phyloP scores from a whole-genome alignment of 148 eudicot genomes.

The Fagopyrum esculentum region DNA sequence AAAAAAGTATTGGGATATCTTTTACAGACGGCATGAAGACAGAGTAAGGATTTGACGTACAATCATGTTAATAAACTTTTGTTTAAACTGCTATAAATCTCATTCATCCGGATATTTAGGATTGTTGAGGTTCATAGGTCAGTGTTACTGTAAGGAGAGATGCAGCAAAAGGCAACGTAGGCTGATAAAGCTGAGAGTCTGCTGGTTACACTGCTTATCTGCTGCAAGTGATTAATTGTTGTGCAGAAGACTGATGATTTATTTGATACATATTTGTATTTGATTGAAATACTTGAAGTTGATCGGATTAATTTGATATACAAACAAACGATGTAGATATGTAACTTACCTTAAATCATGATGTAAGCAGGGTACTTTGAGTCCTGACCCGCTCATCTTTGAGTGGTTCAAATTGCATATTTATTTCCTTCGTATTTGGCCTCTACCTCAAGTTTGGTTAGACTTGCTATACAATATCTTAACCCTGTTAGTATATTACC shows the following conservation, averaged over 20 bases:
- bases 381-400: background rate
- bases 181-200: background rate
- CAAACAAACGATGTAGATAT: background rate
- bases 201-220: background rate
- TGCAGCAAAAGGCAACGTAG: too few species aligned
- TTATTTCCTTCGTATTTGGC: background rate
- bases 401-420: background rate
- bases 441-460: background rate
- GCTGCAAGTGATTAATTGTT: background rate
- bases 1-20: slow-evolving; percentile 88
- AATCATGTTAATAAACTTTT: too few species aligned
- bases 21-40: slow-evolving; percentile 93
- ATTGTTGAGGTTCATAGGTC: background rate
- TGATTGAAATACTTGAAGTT: background rate
- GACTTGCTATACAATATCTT: background rate
- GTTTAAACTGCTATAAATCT: background rate
- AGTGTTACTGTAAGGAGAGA: background rate
- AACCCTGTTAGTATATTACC: background rate
- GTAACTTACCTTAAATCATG: background rate
- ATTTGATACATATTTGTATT: background rate
- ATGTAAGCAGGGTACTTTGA: background rate
- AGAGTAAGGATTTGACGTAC: slow-evolving; percentile 35
- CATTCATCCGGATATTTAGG: background rate
- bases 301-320: background rate
- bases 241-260: background rate